Evolutionary conservation across 2,329 filamentous ascomycete genomes (phyloP), one percentile per base, ranked within the genome.

Genomic region (Fusarium concolor): DNA sequence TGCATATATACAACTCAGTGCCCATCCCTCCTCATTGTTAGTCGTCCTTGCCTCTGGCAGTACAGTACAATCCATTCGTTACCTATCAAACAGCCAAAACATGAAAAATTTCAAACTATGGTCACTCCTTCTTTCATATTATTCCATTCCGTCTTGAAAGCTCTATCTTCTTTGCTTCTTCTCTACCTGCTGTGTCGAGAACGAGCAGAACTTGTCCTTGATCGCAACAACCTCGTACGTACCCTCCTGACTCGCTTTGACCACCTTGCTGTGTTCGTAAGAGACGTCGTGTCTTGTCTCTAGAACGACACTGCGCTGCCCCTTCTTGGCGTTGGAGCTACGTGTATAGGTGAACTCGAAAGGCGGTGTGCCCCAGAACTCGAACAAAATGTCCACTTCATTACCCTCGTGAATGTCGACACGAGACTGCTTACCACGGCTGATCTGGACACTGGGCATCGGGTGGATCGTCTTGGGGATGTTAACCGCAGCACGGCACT

Each of bases 291-390:
- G 94, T 71, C 92, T 89, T 68, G 96, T 97, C 81, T 99, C 96
- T 18, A 99, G 85, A 33, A 99, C 87, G 73, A 90, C 86, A 37
- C 90, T 89, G 75, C 89, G 92, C 78, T 93, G 92, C 2, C 91
- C 91, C 81, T 90, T 93, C 61, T 87, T 91, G 55, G 89, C 90
- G 76, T 97, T 97, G 43, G 93, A 93, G 79, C 91, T 96, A 65
- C 96, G 87, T 20, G 94, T 98, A 78, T 97, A 98, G 58, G 95
- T 97, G 77, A 98, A 99, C 80, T 98, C 96, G 75, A 99, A 99
- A 2, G 96, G 96, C 65, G 96, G 94, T 8, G 92, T 94, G 57
- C 96, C 96, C 83, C 92, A 94, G 80, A 99, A 99, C 74, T 97
- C 92, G 73, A 99, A 98, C 10, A 93, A 82, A 52, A 99, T 94